These are phyloP conservation scores for Colletotrichum cuscutae DNA, from an alignment of 2,329 filamentous ascomycete species.

Conservation along the genomic window DNA sequence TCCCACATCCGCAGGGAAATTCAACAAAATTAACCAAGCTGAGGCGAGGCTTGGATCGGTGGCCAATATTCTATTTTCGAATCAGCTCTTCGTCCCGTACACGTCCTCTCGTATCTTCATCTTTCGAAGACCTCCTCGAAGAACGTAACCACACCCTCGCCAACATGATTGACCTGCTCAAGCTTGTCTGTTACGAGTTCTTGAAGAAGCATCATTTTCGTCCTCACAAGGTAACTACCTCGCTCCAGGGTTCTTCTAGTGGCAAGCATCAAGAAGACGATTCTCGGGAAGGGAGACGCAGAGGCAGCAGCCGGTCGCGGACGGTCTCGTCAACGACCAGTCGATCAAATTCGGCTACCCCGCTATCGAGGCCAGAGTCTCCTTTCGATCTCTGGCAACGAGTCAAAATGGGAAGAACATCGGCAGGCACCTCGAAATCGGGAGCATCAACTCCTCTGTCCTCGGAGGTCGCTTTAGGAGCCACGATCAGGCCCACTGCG, in stretches of 20 bases:
- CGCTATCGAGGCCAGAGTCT: slow-evolving; percentile 35
- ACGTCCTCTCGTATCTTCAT: neutral
- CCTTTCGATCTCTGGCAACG: slow-evolving; percentile 52
- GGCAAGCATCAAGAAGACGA: neutral
- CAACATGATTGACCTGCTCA: slow-evolving; percentile 71
- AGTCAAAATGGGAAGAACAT: slow-evolving; percentile 43
- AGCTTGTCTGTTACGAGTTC: slow-evolving; percentile 78
- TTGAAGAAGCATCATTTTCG: slow-evolving; percentile 77
- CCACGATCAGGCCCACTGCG: neutral
- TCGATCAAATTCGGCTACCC: slow-evolving; percentile 25
- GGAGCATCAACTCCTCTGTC: neutral
- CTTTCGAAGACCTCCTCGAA: slow-evolving; percentile 50
- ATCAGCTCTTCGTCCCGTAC: slow-evolving; percentile 53
- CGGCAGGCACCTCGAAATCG: neutral
- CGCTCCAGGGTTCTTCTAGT: neutral
- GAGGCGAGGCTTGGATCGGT: slow-evolving; percentile 78
- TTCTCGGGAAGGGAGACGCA: neutral
- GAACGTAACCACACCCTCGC: slow-evolving; percentile 59
- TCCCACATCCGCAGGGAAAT: slow-evolving; percentile 51
- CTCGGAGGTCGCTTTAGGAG: neutral
- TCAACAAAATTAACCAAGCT: slow-evolving; percentile 60
- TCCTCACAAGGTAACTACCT: slow-evolving; percentile 53
- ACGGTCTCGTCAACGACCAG: neutral
- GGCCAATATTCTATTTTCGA: slow-evolving; percentile 90
- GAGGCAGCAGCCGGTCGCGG: neutral